These are phyloP conservation scores for Suillus subaureus DNA, from an alignment of 768 basidiomycete species.

Conservation along the genomic window DNA sequence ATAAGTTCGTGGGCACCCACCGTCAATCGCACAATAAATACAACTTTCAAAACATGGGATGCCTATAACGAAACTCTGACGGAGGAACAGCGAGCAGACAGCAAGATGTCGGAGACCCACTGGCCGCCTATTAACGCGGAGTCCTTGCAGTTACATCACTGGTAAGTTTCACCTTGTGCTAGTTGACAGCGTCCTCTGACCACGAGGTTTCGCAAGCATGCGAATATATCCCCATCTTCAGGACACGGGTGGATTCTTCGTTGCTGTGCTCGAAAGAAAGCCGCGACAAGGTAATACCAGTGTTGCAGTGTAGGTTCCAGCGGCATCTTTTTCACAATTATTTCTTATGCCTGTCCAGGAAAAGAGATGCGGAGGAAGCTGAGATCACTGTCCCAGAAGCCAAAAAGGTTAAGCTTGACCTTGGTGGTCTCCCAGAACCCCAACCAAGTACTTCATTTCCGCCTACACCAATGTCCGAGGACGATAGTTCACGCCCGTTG, in stretches of 20 bases:
- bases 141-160: slow-evolving; percentile 64
- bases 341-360: slow-evolving; percentile 31
- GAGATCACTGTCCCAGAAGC: slow-evolving; percentile 42
- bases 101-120: slow-evolving; percentile 69
- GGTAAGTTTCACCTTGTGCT: slow-evolving; percentile 48
- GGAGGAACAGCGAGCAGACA: slow-evolving; percentile 48
- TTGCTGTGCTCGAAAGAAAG: slow-evolving; percentile 80
- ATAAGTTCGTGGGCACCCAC: slow-evolving; percentile 79
- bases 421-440: slow-evolving; percentile 18
- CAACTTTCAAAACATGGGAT: slow-evolving; percentile 59
- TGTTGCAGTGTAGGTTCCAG: slow-evolving; percentile 17
- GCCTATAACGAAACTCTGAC: slow-evolving; percentile 56
- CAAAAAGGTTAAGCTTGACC: slow-evolving; percentile 52
- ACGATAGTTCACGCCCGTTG: slow-evolving; percentile 3
- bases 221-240: slow-evolving; percentile 94
- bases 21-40: slow-evolving; percentile 52
- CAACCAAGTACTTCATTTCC: slow-evolving; percentile 1
- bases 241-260: slow-evolving; percentile 96
- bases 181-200: not conserved
- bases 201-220: slow-evolving; percentile 48
- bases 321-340: not conserved
- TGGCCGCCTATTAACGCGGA: slow-evolving; percentile 79
- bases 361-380: slow-evolving; percentile 50
- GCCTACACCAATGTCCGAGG: slow-evolving; percentile 4
- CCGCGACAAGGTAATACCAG: slow-evolving; percentile 12